Conservation (phyloP, 176 grass and related monocot genomes). For the Oryza officinalis region DNA sequence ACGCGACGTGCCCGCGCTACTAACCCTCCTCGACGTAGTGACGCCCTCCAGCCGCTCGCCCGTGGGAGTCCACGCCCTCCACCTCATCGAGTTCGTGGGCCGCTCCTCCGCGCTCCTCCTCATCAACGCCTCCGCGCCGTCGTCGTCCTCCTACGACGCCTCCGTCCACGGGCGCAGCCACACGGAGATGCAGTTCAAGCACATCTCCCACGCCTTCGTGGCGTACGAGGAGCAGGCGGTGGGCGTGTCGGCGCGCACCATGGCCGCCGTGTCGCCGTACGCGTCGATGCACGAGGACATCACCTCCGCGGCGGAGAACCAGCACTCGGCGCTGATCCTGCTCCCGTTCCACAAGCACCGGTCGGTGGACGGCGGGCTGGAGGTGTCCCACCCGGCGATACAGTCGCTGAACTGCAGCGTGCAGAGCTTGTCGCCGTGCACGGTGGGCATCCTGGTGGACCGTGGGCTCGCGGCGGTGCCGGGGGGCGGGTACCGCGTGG, state of each 20-base stretch:
- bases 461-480: slow-evolving; percentile 47
- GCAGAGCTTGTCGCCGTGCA: slow-evolving; percentile 57
- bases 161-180: slow-evolving; percentile 33
- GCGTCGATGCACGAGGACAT: slow-evolving; percentile 75
- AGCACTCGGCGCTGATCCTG: slow-evolving; percentile 61
- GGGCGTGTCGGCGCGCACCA: slow-evolving; percentile 46
- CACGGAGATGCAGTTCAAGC: slow-evolving; percentile 56
- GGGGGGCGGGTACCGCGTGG: slow-evolving; percentile 34
- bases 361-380: slow-evolving; percentile 53
- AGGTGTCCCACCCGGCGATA: slow-evolving; percentile 44
- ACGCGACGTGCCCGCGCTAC: slow-evolving; percentile 49
- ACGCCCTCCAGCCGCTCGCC: slow-evolving; percentile 50
- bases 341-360: slow-evolving; percentile 90
- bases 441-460: slow-evolving; percentile 68
- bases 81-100: slow-evolving; percentile 13
- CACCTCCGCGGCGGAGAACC: slow-evolving; percentile 55
- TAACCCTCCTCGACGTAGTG: slow-evolving; percentile 53
- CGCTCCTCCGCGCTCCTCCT: slow-evolving; percentile 59
- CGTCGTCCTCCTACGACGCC: neutral
- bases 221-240: slow-evolving; percentile 49
- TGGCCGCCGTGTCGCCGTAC: slow-evolving; percentile 59
- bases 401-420: slow-evolving; percentile 53
- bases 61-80: slow-evolving; percentile 52
- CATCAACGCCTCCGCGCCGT: slow-evolving; percentile 40
- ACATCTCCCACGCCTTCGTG: slow-evolving; percentile 63